phyloP scores from a whole-genome alignment of 2,329 filamentous ascomycete species.

The Talaromyces sp. region DNA sequence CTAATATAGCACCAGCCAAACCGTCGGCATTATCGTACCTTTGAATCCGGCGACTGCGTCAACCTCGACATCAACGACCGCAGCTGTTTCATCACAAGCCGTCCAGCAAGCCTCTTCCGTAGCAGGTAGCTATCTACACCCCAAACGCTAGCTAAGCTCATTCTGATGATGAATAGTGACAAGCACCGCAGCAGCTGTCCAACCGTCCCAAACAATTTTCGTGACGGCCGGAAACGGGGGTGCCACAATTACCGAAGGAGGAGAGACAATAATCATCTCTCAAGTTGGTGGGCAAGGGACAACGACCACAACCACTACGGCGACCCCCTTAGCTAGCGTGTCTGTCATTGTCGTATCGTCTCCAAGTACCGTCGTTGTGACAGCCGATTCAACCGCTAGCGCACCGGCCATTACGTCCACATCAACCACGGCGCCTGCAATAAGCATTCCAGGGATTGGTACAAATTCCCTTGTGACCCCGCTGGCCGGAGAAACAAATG shows the following conservation, averaged over 20 bases:
- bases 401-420: neutral
- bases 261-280: constrained; percentile 11
- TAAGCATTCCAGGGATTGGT: constrained; percentile 4
- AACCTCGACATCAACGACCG: neutral
- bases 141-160: neutral
- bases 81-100: neutral
- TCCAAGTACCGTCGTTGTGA: constrained; percentile 3
- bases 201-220: neutral
- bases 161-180: neutral
- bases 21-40: constrained; percentile 1
- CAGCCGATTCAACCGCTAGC: neutral
- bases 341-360: constrained; percentile 11
- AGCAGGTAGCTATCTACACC: neutral
- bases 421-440: neutral
- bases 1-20: constrained; percentile 2
- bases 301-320: neutral
- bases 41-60: constrained; percentile 1
- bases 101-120: neutral
- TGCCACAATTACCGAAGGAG: neutral
- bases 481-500: neutral
- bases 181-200: neutral
- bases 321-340: neutral
- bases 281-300: constrained; percentile 1
- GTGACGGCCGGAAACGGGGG: neutral
- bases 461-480: neutral